A percentile compares a stretch with the other conserved stretches of the same genome.
These are phyloP conservation scores for Cladobotryum protrusum DNA, from an alignment of 2,329 filamentous ascomycete species.

Conservation along the genomic window DNA sequence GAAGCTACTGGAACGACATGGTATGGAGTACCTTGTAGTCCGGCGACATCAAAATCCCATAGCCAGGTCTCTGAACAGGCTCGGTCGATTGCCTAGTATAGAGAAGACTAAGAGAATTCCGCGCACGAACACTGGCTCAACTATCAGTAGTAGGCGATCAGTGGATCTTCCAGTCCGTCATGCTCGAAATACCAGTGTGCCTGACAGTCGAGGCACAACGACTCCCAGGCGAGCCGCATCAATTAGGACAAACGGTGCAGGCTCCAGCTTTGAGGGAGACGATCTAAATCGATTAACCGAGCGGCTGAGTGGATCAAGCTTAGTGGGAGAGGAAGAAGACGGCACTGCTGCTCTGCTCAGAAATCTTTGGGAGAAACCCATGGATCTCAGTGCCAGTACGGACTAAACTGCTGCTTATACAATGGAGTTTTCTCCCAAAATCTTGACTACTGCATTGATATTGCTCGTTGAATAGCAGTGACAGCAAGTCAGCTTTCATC, in stretches of 20 bases:
- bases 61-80: slow-evolving; percentile 50
- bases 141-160: slow-evolving; percentile 31
- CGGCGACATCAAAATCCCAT: slow-evolving; percentile 66
- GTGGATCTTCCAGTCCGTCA: slow-evolving; percentile 27
- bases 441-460: too few relatives aligned
- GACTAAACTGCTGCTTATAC: slow-evolving; percentile 11
- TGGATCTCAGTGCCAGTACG: slow-evolving; percentile 49
- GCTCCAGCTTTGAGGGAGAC: slow-evolving; percentile 42
- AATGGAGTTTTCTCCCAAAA: too few relatives aligned
- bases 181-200: slow-evolving; percentile 34
- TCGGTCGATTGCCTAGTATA: slow-evolving; percentile 42
- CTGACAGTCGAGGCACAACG: slow-evolving; percentile 25
- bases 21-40: slow-evolving; percentile 69
- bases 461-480: too few relatives aligned
- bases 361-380: slow-evolving; percentile 56
- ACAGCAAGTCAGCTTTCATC: too few relatives aligned
- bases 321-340: slow-evolving; percentile 45
- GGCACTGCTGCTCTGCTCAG: slow-evolving; percentile 46
- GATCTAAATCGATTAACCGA: slow-evolving; percentile 37
- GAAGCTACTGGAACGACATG: slow-evolving; percentile 61
- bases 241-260: slow-evolving; percentile 31
- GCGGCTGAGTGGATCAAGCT: slow-evolving; percentile 43
- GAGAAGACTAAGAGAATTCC: slow-evolving; percentile 47
- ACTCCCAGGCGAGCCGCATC: slow-evolving; percentile 30
- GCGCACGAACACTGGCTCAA: slow-evolving; percentile 31